phyloP scores from a whole-genome alignment of 345 rosid species.

The Toxicodendron radicans region DNA sequence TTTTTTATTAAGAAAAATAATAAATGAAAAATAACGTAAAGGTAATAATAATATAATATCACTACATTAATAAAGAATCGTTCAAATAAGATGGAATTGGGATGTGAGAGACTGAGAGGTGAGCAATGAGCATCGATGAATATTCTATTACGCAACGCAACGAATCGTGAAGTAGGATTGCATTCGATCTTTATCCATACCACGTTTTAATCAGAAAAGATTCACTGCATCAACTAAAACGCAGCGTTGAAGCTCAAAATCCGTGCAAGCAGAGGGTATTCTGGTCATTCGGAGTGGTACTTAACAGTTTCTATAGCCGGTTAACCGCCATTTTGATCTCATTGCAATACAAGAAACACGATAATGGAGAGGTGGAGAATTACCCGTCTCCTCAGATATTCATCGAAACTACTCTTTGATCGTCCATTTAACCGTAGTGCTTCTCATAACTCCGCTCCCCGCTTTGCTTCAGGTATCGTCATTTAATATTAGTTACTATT shows the following conservation, averaged over 20 bases:
- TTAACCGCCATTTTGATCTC: not conserved
- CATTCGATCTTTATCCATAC: no score
- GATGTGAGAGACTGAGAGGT: no score
- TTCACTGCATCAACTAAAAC: not conserved
- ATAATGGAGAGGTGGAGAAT: conserved; percentile 55
- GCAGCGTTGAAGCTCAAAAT: not conserved
- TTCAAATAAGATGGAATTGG: no score
- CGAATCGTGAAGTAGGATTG: no score
- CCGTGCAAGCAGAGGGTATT: not conserved
- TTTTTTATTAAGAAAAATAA: no score
- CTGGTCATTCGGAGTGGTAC: not conserved
- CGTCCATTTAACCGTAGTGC: conserved; percentile 18
- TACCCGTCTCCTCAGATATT: conserved; percentile 30
- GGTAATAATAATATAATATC: no score
- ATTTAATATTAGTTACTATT: not conserved
- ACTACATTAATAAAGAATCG: no score
- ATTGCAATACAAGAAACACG: not conserved
- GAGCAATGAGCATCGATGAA: no score
- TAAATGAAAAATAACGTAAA: no score
- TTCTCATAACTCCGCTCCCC: conserved; percentile 5
- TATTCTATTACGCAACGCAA: no score
- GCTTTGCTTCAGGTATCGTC: conserved; percentile 3
- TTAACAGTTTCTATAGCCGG: not conserved
- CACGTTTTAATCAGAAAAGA: no score
- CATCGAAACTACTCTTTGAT: conserved; percentile 27